A percentile compares a stretch with the other conserved stretches of the same genome.
These are phyloP conservation scores for Nectriaceae sp. DNA, from an alignment of 2,329 filamentous ascomycete genomes.

Conservation along the genomic window DNA sequence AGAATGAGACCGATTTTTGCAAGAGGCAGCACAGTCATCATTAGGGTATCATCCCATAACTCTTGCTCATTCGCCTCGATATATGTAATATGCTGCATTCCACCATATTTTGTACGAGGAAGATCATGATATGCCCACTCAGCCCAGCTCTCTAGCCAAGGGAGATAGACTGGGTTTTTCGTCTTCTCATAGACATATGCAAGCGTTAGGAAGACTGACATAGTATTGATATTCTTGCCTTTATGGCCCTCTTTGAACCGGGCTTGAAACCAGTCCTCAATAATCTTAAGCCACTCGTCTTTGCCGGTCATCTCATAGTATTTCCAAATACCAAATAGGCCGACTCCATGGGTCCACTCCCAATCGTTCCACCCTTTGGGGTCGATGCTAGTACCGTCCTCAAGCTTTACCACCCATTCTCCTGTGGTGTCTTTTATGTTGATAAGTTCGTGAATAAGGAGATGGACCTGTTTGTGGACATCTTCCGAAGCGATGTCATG, in stretches of 20 bases:
- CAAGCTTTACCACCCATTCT: constrained; percentile 69
- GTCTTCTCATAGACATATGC: constrained; percentile 79
- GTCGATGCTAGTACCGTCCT: constrained; percentile 76
- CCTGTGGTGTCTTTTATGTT: constrained; percentile 77
- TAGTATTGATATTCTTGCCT: constrained; percentile 85
- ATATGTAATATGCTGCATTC: constrained; percentile 78
- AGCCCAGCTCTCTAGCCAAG: constrained; percentile 79
- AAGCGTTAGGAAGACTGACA: constrained; percentile 75
- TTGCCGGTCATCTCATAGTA: constrained; percentile 75
- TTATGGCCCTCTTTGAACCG: constrained; percentile 71
- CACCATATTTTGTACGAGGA: constrained; percentile 67
- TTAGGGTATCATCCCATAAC: constrained; percentile 83
- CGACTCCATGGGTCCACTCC: constrained; percentile 83
- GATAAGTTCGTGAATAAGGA: constrained; percentile 72
- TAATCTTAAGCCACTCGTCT: constrained; percentile 60
- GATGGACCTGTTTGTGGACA: constrained; percentile 58
- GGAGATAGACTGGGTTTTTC: constrained; percentile 66
- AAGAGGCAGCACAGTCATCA: constrained; percentile 86
- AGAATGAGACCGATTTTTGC: constrained; percentile 78
- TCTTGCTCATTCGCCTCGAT: constrained; percentile 70
- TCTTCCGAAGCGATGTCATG: constrained; percentile 49
- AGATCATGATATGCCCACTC: constrained; percentile 83
- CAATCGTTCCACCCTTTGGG: constrained; percentile 84
- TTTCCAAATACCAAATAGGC: constrained; percentile 79
- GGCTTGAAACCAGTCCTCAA: constrained; percentile 71